Base-by-base conservation (phyloP, 257 asterid genomes). In the Nicotiana noctiflora region DNA sequence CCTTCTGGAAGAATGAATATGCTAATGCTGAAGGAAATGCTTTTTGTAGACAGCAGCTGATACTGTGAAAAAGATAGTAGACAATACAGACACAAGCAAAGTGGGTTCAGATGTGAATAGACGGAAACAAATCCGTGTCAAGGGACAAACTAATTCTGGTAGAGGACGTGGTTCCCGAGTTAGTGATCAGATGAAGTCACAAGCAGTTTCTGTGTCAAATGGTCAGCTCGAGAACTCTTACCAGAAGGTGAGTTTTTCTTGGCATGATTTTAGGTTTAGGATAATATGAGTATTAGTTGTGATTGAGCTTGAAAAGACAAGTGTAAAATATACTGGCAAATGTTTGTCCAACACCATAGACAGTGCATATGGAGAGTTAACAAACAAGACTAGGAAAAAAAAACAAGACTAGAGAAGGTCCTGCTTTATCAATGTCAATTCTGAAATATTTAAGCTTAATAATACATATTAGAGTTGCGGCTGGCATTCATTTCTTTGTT, bases 111-210 rank as follows among this genome's bases (percentile, higher is more conserved):
- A 93, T 83, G 81, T 68, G 83, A 89, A 84, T 87, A 91, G 86
- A 84, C 94, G 87, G 85, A 92, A 90, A 81, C 96, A 90, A 86
- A 90, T 86, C 85, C 98, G 98, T 86, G 89, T 92, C 10, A 90
- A 90, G 90, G 97, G 89, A 70, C 86, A 77, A 84, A 82, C 92
- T 77, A 70, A 87, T 87, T 88, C 98, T 67, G 92, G 93, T 75
- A 92, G 98, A 89, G 97, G 97, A 59, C 95, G 98, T 21, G 95
- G 96, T 84, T 65, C 84, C 80, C 93, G 97, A 82, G 91, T 62
- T 81, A 82, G 75, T 83, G 94, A 95, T 80, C 97, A 87, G 84
- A 86, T 90, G 56, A 93, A 77, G 87, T 80, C 59, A 81, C 92
- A 82, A 79, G 66, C 79, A 11, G 86, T 81, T 86, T 82, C 93